Conservation (phyloP, 345 rosid species). For the Punica granatum region DNA sequence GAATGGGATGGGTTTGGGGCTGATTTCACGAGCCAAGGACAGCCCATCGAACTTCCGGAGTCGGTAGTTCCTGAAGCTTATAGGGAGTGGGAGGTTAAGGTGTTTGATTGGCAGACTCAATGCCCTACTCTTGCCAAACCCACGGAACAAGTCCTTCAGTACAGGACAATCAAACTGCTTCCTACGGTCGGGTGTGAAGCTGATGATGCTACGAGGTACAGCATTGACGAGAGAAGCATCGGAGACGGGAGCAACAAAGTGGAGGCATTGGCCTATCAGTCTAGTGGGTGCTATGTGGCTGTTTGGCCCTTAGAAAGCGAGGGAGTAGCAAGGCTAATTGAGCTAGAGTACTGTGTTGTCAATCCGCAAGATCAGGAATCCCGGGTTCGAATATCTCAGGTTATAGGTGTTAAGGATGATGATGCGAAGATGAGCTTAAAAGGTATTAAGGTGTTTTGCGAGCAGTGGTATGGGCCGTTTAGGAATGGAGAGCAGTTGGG, state of each 20-base stretch:
- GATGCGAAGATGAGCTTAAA: constrained; percentile 29
- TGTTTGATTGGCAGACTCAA: constrained; percentile 97
- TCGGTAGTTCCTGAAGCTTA: constrained; percentile 84
- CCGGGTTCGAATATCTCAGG: constrained; percentile 67
- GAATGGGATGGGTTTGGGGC: constrained; percentile 99
- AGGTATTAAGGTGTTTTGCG: constrained; percentile 52
- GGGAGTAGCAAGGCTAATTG: constrained; percentile 23
- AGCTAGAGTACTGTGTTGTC: constrained; percentile 77
- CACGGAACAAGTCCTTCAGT: constrained; percentile 27
- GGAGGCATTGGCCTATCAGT: constrained; percentile 57
- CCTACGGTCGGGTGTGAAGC: constrained; percentile 99
- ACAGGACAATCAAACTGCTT: constrained; percentile 67
- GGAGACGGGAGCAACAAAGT: constrained; percentile 28
- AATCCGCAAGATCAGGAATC: constrained; percentile 73
- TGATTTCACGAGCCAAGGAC: constrained; percentile 62
- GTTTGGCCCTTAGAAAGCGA: constrained; percentile 47
- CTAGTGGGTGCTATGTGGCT: constrained; percentile 69
- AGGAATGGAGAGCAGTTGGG: constrained; percentile 84
- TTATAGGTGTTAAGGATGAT: constrained; percentile 19
- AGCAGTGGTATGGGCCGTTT: constrained; percentile 88
- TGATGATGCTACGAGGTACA: constrained; percentile 79
- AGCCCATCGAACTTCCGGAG: constrained; percentile 75
- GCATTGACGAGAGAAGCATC: constrained; percentile 39
- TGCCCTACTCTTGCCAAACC: constrained; percentile 81
- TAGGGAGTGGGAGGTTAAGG: constrained; percentile 94